Evolutionary conservation across 2,329 filamentous ascomycete species (phyloP).

Genomic region (Thermoascus crustaceus): DNA sequence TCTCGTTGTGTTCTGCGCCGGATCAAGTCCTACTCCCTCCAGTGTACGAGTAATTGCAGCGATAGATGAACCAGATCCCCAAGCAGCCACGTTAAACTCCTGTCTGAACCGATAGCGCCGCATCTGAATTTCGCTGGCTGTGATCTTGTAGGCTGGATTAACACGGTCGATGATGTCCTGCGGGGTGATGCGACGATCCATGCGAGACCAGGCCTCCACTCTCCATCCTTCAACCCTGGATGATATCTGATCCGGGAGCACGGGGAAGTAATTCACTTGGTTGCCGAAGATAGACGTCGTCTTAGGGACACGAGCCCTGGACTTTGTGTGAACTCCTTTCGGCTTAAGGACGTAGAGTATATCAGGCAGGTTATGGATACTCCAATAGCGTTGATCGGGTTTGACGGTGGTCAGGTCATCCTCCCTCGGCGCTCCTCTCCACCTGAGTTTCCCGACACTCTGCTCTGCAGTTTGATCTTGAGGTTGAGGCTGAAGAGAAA

Average conservation of each 20-base stretch:
- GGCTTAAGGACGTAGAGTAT: slow-evolving; percentile 18
- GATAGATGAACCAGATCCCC: slow-evolving; percentile 9
- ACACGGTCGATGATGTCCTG: slow-evolving; percentile 18
- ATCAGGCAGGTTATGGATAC: slow-evolving; percentile 16
- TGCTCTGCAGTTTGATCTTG: no score
- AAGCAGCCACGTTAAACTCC: slow-evolving; percentile 8
- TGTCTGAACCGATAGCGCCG: slow-evolving; percentile 11
- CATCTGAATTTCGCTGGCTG: slow-evolving; percentile 4
- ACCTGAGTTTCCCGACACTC: background rate
- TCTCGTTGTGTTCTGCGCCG: slow-evolving; percentile 12
- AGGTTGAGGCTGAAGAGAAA: no score
- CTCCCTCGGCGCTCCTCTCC: background rate
- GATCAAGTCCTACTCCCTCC: slow-evolving; percentile 6
- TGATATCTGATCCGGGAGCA: slow-evolving; percentile 13
- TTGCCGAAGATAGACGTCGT: slow-evolving; percentile 13
- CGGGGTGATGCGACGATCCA: slow-evolving; percentile 15
- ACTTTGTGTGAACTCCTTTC: slow-evolving; percentile 3
- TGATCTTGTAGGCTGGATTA: slow-evolving; percentile 8
- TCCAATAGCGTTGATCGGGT: slow-evolving; percentile 15
- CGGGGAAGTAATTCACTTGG: slow-evolving; percentile 5
- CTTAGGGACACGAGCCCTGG: slow-evolving; percentile 3
- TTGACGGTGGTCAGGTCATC: slow-evolving; percentile 7
- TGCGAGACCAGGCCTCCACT: slow-evolving; percentile 18
- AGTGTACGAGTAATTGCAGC: slow-evolving; percentile 7
- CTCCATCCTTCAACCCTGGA: slow-evolving; percentile 18